Evolutionary conservation across 2,329 filamentous ascomycete species (phyloP).

Genomic region (Colletotrichum tofieldiae): DNA sequence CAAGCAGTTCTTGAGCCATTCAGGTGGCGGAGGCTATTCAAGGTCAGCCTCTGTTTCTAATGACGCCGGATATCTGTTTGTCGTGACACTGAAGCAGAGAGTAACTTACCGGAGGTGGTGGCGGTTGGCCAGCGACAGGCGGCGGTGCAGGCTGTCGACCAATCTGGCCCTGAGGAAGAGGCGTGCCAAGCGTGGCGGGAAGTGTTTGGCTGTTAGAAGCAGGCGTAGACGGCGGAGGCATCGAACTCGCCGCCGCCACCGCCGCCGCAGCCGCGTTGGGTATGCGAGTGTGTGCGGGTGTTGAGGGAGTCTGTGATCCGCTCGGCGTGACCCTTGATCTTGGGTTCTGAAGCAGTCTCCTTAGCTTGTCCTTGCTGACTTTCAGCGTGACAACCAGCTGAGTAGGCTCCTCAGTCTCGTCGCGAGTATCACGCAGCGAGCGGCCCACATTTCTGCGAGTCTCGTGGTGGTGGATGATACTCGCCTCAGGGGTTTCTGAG

Average conservation of each 20-base stretch:
- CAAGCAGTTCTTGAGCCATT: constrained; percentile 86
- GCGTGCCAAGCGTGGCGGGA: constrained; percentile 46
- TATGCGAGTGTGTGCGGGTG: constrained; percentile 50
- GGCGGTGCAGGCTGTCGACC: constrained; percentile 80
- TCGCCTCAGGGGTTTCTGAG: constrained; percentile 90
- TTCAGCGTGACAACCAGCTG: constrained; percentile 82
- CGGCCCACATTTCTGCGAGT: constrained; percentile 75
- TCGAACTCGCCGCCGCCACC: constrained; percentile 48
- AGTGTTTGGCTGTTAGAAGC: constrained; percentile 45
- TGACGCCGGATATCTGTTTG: not conserved
- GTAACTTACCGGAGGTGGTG: constrained; percentile 73
- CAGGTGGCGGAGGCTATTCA: constrained; percentile 83
- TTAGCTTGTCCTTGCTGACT: constrained; percentile 80
- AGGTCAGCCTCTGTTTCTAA: constrained; percentile 23
- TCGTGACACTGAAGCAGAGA: not conserved
- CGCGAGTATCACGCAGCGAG: constrained; percentile 74
- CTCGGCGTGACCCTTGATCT: constrained; percentile 45
- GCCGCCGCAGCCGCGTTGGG: constrained; percentile 47
- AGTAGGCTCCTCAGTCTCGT: constrained; percentile 85
- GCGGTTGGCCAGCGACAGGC: constrained; percentile 69
- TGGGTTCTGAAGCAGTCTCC: constrained; percentile 73
- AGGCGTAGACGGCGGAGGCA: constrained; percentile 58
- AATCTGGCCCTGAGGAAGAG: constrained; percentile 67
- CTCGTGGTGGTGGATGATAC: constrained; percentile 75
- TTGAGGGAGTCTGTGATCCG: constrained; percentile 52